Evolutionary conservation across 2,329 filamentous ascomycete species (phyloP).

Genomic region (Coniella lustricola): DNA sequence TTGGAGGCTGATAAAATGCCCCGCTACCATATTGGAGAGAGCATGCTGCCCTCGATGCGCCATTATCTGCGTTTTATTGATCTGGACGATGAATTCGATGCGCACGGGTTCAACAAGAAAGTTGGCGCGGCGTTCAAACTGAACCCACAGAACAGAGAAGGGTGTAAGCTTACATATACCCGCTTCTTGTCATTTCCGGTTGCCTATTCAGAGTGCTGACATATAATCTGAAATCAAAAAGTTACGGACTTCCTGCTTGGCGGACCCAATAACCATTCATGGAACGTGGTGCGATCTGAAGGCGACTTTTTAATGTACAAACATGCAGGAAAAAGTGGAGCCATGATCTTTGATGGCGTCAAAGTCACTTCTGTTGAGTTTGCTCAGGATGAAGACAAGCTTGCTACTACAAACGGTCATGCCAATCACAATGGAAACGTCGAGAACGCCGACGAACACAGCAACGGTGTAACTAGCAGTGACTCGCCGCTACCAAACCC

Average conservation of each 20-base stretch:
- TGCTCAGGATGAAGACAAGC: too few relatives aligned
- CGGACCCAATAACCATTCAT: slow-evolving; percentile 33
- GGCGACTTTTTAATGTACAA: slow-evolving; percentile 36
- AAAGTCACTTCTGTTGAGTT: slow-evolving; percentile 30
- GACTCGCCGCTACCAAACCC: not conserved
- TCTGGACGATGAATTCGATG: slow-evolving; percentile 31
- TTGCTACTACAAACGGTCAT: too few relatives aligned
- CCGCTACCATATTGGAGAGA: slow-evolving; percentile 30
- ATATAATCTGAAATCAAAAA: slow-evolving; percentile 7
- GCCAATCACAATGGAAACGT: too few relatives aligned
- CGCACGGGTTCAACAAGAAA: slow-evolving; percentile 35
- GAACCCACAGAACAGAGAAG: slow-evolving; percentile 17
- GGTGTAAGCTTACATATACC: not conserved
- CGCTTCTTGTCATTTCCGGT: not conserved
- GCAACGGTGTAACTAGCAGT: too few relatives aligned
- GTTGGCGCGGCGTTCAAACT: slow-evolving; percentile 34
- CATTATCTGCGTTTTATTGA: slow-evolving; percentile 39
- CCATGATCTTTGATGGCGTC: slow-evolving; percentile 33
- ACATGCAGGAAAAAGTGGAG: slow-evolving; percentile 33
- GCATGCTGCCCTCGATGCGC: slow-evolving; percentile 31
- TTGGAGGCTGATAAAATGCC: slow-evolving; percentile 34
- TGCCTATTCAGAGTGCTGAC: not conserved
- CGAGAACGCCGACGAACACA: not conserved
- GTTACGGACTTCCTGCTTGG: slow-evolving; percentile 36
- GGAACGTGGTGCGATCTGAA: slow-evolving; percentile 42